Evolutionary conservation across 768 basidiomycete genomes (phyloP).

Genomic region (Pleurotus cornucopiae): DNA sequence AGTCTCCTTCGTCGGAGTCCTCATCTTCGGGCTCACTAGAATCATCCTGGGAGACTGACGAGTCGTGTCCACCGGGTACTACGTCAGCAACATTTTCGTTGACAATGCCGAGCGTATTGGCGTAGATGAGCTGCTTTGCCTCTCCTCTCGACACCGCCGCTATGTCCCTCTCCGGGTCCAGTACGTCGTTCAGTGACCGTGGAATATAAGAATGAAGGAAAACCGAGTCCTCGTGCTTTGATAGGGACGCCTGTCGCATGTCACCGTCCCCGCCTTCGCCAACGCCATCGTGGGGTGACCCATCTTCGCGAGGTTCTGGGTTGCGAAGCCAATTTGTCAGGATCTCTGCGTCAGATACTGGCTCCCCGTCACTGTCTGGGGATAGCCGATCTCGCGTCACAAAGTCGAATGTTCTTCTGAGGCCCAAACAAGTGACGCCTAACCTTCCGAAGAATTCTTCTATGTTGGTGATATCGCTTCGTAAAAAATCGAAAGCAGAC

Average conservation of each 20-base stretch:
- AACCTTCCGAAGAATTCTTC: slow-evolving; percentile 87
- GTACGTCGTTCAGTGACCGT: slow-evolving; percentile 85
- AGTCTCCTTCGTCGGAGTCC: slow-evolving; percentile 28
- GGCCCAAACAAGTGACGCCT: slow-evolving; percentile 72
- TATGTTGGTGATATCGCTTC: slow-evolving; percentile 86
- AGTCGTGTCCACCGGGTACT: slow-evolving; percentile 12
- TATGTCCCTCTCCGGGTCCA: slow-evolving; percentile 92
- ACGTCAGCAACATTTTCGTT: slow-evolving; percentile 23
- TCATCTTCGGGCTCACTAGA: slow-evolving; percentile 20
- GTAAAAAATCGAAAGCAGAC: slow-evolving; percentile 91
- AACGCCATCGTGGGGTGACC: background rate
- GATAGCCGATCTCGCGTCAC: slow-evolving; percentile 57
- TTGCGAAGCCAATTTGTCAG: slow-evolving; percentile 49
- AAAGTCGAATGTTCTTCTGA: slow-evolving; percentile 86
- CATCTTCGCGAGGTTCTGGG: slow-evolving; percentile 9
- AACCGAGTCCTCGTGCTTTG: slow-evolving; percentile 78
- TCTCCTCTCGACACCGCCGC: slow-evolving; percentile 69
- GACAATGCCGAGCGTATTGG: slow-evolving; percentile 80
- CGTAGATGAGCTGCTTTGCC: slow-evolving; percentile 76
- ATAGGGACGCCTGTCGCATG: slow-evolving; percentile 15
- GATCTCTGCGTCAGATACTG: slow-evolving; percentile 23
- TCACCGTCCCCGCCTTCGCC: slow-evolving; percentile 18
- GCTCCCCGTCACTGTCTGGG: slow-evolving; percentile 14
- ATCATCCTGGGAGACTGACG: slow-evolving; percentile 15
- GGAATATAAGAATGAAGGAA: slow-evolving; percentile 94